These are phyloP conservation scores for Themeda triandra DNA, from an alignment of 176 grass and related monocot species.

Conservation along the genomic window DNA sequence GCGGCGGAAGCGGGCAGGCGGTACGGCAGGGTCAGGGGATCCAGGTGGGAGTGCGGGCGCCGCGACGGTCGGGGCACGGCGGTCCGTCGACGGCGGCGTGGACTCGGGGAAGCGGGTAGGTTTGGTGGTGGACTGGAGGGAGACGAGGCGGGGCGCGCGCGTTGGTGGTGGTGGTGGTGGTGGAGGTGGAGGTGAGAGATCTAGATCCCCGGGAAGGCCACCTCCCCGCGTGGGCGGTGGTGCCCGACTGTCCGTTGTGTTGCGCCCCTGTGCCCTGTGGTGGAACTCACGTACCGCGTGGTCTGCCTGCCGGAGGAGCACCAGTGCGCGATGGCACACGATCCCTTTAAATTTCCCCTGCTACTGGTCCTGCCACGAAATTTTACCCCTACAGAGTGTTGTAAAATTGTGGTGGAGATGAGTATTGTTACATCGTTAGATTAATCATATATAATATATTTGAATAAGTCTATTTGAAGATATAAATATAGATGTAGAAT, in stretches of 20 bases:
- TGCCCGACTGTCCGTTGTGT: constrained; percentile 14
- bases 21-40: not conserved
- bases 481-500: too few relatives aligned
- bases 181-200: constrained; percentile 4
- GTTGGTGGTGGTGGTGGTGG: not conserved
- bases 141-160: not conserved
- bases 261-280: not conserved
- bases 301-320: constrained; percentile 5
- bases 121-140: constrained; percentile 3
- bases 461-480: too few relatives aligned
- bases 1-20: not conserved
- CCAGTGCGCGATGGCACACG: not conserved
- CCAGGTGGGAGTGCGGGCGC: not conserved
- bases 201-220: constrained; percentile 16
- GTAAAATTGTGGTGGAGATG: too few relatives aligned
- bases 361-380: not conserved
- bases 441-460: too few relatives aligned
- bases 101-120: not conserved
- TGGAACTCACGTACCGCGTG: constrained; percentile 32
- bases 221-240: not conserved
- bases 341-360: not conserved
- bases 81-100: constrained; percentile 3
- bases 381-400: not conserved
- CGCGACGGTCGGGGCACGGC: not conserved
- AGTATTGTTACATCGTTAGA: too few relatives aligned